Conservation (phyloP, 352 stramenopile genomes). For the Phytophthora hybrid region DNA sequence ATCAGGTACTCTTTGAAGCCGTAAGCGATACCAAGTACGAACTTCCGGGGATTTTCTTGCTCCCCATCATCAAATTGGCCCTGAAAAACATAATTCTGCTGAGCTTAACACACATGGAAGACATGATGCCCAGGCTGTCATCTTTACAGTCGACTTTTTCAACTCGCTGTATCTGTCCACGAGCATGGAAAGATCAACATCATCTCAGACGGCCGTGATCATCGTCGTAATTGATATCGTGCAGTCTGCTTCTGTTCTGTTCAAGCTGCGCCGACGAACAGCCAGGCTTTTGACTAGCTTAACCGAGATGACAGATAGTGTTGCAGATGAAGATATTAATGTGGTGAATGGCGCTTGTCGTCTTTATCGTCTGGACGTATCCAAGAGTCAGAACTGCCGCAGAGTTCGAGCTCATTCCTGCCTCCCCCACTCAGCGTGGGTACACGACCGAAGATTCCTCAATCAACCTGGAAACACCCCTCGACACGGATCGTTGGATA, state of each 20-base stretch:
- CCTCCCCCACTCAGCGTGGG: not conserved
- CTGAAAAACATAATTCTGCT: not conserved
- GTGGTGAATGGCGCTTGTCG: not conserved
- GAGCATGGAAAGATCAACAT: not conserved
- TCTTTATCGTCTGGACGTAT: not conserved
- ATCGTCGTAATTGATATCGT: not conserved
- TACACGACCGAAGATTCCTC: not conserved
- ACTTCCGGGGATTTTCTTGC: not conserved
- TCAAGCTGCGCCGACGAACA: not conserved
- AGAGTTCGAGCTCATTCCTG: not conserved
- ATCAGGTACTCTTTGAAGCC: not conserved
- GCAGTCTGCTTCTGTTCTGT: not conserved
- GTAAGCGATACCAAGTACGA: not conserved
- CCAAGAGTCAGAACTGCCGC: not conserved
- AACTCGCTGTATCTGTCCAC: not conserved
- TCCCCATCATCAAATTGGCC: not conserved
- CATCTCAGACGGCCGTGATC: not conserved
- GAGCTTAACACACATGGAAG: not conserved
- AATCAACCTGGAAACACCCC: not conserved
- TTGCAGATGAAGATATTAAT: not conserved
- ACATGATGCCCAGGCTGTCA: not conserved
- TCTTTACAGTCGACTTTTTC: constrained; percentile 1
- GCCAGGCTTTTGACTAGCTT: not conserved
- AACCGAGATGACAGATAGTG: not conserved
- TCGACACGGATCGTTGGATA: not conserved